Evolutionary conservation across 768 basidiomycete genomes (phyloP), one percentile per base, ranked within the genome.

Genomic region (Lentinula aciculospora): DNA sequence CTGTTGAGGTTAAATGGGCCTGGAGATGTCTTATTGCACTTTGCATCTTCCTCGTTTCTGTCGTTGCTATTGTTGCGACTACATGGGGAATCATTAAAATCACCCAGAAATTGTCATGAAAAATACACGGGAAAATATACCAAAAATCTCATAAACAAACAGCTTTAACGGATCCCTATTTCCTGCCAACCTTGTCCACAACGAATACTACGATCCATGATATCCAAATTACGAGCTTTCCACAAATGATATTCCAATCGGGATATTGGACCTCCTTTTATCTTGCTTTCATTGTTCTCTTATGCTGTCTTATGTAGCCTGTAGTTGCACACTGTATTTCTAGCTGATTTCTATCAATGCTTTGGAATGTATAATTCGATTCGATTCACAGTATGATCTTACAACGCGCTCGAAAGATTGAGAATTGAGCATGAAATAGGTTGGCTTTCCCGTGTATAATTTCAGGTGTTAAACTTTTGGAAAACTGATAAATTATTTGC

Each of bases 1-100:
- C 61, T 39, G 68, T 71, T 3, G 84, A 85, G 59, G 58, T 76
- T 36, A 82, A 83, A 60, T 85, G 82, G 83, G 83, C 82, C 4
- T 72, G 69, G 58, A 72, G 81, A 7, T 85, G 82, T 66, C 69
- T 84, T 34, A 76, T 66, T 61, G 86, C 86, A 1, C 72, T 85
- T 31, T 34, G 80, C 19, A 69, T 75, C 25, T 68, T 88, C 54
- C 53, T 74, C 25, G 63, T 80, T 56, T 64, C 80, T 40, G 67
- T 64, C 3, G 64, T 69, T 31, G 58, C 69, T 4, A 68, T 63
- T 19, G 76, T 67, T 8, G 39, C 76, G 4, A 64, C 65, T 6
- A 63, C 68, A 12, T 79, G 74, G 73, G 71, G 66, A 12, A 42
- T 69, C 59, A 51, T 65, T 21, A 55, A 63, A 25, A 42, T 62